Evolutionary conservation across 352 stramenopile species (phyloP).

Genomic region (Globisporangium paddicum): DNA sequence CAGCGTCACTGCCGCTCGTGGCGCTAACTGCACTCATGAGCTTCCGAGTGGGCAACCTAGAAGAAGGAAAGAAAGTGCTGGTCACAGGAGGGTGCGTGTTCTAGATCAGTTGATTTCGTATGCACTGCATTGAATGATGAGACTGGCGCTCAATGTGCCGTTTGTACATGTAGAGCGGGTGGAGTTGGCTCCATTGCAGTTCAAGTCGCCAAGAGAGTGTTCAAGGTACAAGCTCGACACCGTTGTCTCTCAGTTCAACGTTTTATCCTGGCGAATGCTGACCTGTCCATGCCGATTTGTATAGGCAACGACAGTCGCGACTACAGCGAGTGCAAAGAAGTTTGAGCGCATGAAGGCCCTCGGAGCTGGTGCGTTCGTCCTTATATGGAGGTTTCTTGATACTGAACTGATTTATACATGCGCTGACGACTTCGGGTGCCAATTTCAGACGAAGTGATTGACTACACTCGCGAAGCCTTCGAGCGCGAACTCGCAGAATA

Average conservation of each 20-base stretch:
- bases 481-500: conserved; percentile 65
- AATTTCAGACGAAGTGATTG: conserved; percentile 50
- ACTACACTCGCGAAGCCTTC: conserved; percentile 64
- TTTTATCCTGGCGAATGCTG: too few relatives aligned
- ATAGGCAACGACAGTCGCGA: conserved; percentile 59
- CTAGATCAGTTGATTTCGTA: not conserved
- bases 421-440: not conserved
- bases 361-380: conserved; percentile 26
- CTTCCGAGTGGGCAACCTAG: conserved; percentile 45
- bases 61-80: conserved; percentile 65
- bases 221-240: too few relatives aligned
- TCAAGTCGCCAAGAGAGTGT: conserved; percentile 71
- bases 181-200: conserved; percentile 68
- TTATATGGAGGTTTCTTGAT: too few relatives aligned
- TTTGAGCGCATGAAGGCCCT: conserved; percentile 58
- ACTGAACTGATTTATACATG: too few relatives aligned
- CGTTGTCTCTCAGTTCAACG: too few relatives aligned
- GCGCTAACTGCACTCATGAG: conserved; percentile 42
- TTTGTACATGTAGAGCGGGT: conserved; percentile 38
- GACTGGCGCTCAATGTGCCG: too few relatives aligned
- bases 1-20: conserved; percentile 58
- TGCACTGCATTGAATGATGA: not conserved
- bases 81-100: conserved; percentile 52
- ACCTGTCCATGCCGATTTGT: not conserved
- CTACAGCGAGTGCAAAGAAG: conserved; percentile 64